Base-by-base conservation (phyloP, 2,329 filamentous ascomycete species). In the Diaporthe velutina region DNA sequence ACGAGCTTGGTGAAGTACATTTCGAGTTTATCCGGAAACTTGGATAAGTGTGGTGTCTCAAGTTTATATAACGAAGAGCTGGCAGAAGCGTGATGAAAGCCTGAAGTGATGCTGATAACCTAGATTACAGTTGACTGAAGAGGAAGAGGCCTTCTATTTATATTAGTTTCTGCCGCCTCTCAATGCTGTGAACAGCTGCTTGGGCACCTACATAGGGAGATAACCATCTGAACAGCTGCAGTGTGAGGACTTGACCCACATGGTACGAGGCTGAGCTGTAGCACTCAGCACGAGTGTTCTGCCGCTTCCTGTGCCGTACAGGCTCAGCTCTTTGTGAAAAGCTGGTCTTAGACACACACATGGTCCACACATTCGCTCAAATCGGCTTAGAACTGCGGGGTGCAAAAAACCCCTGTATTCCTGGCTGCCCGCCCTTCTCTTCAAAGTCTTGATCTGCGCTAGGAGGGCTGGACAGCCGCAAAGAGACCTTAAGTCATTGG, bases 1-100 rank as follows among this genome's bases (percentile, higher is more conserved):
- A 54, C 30, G 25, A 54, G 50, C 50, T 54, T 54, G 50, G 50
- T 15, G 50, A 54, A 54, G 50, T 54, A 54, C 50, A 54, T 54
- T 30, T 54, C 19, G 25, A 54, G 50, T 25, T 30, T 30, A 0
- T 19, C 8, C 0, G 13, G 22, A 9, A 17, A 5, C 50, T 54
- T 30, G 25, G 50, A 1, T 13, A 52, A 7, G 13, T 12, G 50
- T 12, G 17, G 13, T 54, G 50, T 54, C 25, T 54, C 12, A 25
- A 30, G 30, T 30, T 4, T 25, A 19, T 30, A 19, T 54, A 30
- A 1, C 25, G 12, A 54, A 54, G 50, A 54, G 13, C 12, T 54
- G 25, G 15, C 50, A 30, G 25, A 30, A 30, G 50, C 25, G 50
- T 54, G 25, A 54, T 54, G 12, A 54, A 54, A 19, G 50, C 30